Percentiles rank a stretch among this genome's conserved stretches.
phyloP scores from a whole-genome alignment of 176 grass and related monocot genomes.

The Tuctoria greenei region DNA sequence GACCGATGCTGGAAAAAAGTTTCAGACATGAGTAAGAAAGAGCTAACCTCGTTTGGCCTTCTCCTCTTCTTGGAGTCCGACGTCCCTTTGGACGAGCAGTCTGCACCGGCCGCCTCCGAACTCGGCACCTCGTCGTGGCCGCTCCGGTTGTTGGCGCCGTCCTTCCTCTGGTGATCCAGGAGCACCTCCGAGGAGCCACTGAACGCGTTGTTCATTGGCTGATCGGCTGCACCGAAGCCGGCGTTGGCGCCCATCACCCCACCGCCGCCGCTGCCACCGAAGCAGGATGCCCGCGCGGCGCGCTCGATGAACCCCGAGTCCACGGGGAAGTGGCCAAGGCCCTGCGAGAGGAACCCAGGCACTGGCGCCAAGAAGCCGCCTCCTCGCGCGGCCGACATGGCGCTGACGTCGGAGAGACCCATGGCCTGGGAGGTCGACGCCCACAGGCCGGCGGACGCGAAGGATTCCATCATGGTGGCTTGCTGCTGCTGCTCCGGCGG shows the following conservation, averaged over 20 bases:
- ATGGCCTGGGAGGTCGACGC: constrained; percentile 46
- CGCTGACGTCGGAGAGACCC: constrained; percentile 35
- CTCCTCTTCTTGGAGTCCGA: constrained; percentile 72
- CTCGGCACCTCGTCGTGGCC: constrained; percentile 45
- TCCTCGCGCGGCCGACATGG: constrained; percentile 24
- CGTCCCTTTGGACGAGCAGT: constrained; percentile 69
- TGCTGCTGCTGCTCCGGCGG: constrained; percentile 36
- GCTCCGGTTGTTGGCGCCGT: constrained; percentile 42
- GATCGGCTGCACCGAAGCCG: constrained; percentile 37
- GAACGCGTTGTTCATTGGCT: constrained; percentile 43
- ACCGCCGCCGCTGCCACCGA: constrained; percentile 23
- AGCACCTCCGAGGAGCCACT: constrained; percentile 34
- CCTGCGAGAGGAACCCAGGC: constrained; percentile 47
- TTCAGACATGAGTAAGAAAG: not conserved
- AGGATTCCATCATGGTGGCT: constrained; percentile 52
- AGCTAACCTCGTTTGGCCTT: constrained; percentile 57
- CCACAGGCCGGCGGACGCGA: constrained; percentile 54
- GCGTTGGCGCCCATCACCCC: constrained; percentile 29
- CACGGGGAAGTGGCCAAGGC: constrained; percentile 59
- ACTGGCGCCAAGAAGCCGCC: constrained; percentile 48
- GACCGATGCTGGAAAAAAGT: not conserved
- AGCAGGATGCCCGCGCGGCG: constrained; percentile 74
- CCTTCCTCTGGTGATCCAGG: constrained; percentile 38
- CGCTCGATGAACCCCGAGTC: constrained; percentile 85
- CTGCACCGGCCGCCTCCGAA: constrained; percentile 44